Evolutionary conservation across 495 filamentous ascomycete species (phyloP), one percentile per base, ranked within the genome.

Genomic region (Daldinia concentrica): DNA sequence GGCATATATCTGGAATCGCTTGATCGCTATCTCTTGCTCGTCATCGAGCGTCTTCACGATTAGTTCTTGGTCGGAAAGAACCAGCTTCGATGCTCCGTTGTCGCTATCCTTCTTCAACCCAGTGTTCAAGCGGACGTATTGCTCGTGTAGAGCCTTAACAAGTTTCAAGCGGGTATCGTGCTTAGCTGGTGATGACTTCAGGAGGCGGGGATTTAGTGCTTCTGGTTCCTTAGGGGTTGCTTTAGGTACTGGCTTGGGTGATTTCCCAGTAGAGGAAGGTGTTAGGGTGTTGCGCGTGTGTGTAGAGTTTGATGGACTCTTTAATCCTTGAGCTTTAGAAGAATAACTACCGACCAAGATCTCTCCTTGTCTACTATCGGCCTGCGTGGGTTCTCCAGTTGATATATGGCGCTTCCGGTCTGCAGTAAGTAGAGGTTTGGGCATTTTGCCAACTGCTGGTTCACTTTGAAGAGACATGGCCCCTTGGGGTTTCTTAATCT

Each of bases 41-140:
- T 94, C 89, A 68, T 98, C 93, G 2, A 98, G 82, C 2, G 93
- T 90, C 78, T 91, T 86, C 41, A 86, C 86, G 7, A 97, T 88
- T 24, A 98, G 81, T 64, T 92, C 89, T 70, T 93, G 87, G 0
- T 87, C 78, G 2, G 86, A 89, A 3, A 95, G 80, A 11, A 89
- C 64, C 11, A 95, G 79, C 63, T 75, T 75, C 60, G 74, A 76
- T 26, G 67, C 39, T 34, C 78, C 78, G 22, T 80, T 77, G 24
- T 78, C 76, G 15, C 82, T 85, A 39, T 83, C 86, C 56, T 88
- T 88, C 29, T 83, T 82, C 15, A 84, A 69, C 48, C 89, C 87
- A 32, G 86, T 83, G 78, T 98, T 95, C 8, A 96, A 85, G 6
- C 89, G 80, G n/a, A 79, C 76, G 79, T 94, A 89, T 55, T 93